phyloP scores from a whole-genome alignment of 2,329 filamentous ascomycete genomes.

The Penicillium decumbens region DNA sequence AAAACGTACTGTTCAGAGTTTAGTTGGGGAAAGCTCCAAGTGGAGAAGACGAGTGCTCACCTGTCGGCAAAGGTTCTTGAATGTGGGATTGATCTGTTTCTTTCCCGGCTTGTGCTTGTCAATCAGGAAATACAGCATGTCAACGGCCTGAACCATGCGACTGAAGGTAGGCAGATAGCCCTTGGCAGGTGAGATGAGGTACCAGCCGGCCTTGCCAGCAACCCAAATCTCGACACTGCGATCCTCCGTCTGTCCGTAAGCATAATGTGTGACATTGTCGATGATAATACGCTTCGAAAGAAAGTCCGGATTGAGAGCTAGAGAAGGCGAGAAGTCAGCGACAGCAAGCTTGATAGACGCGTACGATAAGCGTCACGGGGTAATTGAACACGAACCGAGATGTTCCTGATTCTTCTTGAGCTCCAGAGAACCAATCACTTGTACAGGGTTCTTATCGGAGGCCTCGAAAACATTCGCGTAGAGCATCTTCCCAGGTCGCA shows the following conservation, averaged over 20 bases:
- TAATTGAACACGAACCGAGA: conserved; percentile 33
- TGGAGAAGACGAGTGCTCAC: conserved; percentile 21
- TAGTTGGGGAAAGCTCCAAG: conserved; percentile 1
- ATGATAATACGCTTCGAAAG: conserved; percentile 44
- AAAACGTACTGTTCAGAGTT: conserved; percentile 35
- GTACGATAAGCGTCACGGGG: conserved; percentile 9
- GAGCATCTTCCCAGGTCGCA: conserved; percentile 46
- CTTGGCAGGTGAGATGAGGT: conserved; percentile 51
- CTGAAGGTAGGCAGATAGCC: conserved; percentile 52
- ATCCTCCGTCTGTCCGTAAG: conserved; percentile 51
- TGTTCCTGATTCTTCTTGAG: conserved; percentile 44
- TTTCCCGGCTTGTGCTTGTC: conserved; percentile 50
- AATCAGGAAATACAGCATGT: conserved; percentile 58
- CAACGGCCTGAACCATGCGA: conserved; percentile 56
- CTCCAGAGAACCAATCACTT: conserved; percentile 51
- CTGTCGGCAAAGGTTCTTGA: conserved; percentile 41
- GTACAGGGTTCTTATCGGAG: conserved; percentile 51
- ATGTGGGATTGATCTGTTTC: conserved; percentile 33
- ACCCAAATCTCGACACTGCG: conserved; percentile 58
- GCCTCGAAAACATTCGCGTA: conserved; percentile 54
- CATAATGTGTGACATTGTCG: conserved; percentile 47
- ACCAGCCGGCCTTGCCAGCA: conserved; percentile 60
- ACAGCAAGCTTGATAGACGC: conserved; percentile 6
- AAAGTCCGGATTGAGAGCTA: conserved; percentile 40
- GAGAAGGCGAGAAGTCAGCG: conserved; percentile 2